Base-by-base conservation (phyloP, 495 filamentous ascomycete species). In the Staphylotrichum longicolle region DNA sequence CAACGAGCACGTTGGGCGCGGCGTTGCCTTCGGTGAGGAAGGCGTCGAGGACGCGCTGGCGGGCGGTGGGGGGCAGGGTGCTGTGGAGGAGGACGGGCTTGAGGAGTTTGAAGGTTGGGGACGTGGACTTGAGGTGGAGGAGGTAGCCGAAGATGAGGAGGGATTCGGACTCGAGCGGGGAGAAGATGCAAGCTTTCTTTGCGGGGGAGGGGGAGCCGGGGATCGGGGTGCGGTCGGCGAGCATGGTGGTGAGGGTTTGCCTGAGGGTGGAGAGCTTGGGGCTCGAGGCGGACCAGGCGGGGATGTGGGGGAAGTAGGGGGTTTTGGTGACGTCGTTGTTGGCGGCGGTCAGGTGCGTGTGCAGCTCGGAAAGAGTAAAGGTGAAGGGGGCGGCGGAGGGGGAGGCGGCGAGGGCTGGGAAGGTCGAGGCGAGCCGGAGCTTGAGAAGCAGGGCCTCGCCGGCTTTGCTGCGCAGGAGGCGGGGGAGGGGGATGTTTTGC, bases 121-220 rank as follows among this genome's bases (percentile, higher is more conserved):
- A 8, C 37, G 37, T 11, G n/a, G 11, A 15, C 7, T 15, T 42
- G 20, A 44, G 45, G 33, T 39, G 51, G 37, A 62, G 57, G 11
- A 71, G 64, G 54, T 62, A 65, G 51, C 35, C 34, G 14, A 54
- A 52, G 9, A 72, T 10, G 41, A 72, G 60, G 3, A 65, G 20
- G 11, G 68, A 42, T 30, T 72, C 70, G 40, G 63, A 54, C 35
- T 67, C 64, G 57, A 63, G 54, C 10, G 70, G 68, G n/a, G 65
- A 54, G 47, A 72, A 61, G 46, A 72, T 42, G 45, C 63, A 45
- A 34, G 64, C 54, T 20, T 70, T 72, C 41, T 72, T 71, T 48
- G 59, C 35, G 14, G 34, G 9, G 37, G 53, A 54, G 1, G 57
- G 3, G 12, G 59, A 48, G 45, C 62, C 62, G 11, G 50, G 54